Evolutionary conservation across 305 asterid genomes (phyloP).

Genomic region (Fraxinus latifolia): DNA sequence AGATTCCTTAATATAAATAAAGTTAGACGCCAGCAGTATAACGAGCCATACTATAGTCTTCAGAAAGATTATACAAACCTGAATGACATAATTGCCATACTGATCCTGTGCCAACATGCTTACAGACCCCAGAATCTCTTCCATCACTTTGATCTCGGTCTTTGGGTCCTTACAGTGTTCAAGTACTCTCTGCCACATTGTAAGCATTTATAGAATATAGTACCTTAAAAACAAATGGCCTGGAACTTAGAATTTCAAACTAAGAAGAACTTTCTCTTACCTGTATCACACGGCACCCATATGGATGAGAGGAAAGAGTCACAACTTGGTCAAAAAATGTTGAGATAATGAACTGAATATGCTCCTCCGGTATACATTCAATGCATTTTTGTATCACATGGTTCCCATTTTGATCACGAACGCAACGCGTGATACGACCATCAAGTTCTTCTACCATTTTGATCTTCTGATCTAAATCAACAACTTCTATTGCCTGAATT

Average conservation of each 20-base stretch:
- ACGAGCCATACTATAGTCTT: neutral
- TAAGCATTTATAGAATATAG: neutral
- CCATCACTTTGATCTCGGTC: constrained; percentile 82
- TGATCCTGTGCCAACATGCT: constrained; percentile 87
- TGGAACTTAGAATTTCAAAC: neutral
- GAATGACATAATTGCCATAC: constrained; percentile 81
- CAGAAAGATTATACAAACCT: constrained; percentile 39
- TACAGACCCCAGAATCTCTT: constrained; percentile 68
- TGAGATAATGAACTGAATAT: constrained; percentile 72
- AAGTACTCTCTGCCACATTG: constrained; percentile 57
- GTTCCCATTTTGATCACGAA: constrained; percentile 97
- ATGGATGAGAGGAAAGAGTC: constrained; percentile 90
- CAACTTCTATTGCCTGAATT: constrained; percentile 92
- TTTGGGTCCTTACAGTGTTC: constrained; percentile 61
- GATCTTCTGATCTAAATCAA: constrained; percentile 90
- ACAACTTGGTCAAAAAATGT: constrained; percentile 91
- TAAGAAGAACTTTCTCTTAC: constrained; percentile 28
- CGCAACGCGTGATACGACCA: constrained; percentile 91
- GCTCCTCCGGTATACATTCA: constrained; percentile 90
- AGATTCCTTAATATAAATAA: neutral
- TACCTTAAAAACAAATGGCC: neutral
- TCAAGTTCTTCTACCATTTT: constrained; percentile 96
- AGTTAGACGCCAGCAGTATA: neutral
- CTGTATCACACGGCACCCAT: constrained; percentile 98
- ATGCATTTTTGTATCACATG: constrained; percentile 97